Conservation (phyloP, 2,329 filamentous ascomycete genomes). For the Neocucurbitaria cava region DNA sequence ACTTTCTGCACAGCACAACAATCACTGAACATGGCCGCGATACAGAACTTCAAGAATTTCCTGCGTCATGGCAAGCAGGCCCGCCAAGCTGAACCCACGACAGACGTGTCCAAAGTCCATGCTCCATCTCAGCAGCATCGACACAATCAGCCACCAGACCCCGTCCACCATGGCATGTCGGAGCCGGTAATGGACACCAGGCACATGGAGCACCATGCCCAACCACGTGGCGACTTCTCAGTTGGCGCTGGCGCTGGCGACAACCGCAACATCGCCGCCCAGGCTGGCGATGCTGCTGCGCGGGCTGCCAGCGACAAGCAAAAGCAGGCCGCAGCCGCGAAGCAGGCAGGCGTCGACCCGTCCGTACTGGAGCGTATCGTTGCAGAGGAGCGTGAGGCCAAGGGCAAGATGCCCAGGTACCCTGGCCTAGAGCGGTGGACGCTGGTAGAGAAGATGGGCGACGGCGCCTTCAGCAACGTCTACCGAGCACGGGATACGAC, state of each 20-base stretch:
- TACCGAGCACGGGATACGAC: conserved; percentile 83
- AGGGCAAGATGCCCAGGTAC: conserved; percentile 84
- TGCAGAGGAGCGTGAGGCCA: conserved; percentile 87
- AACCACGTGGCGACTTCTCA: conserved; percentile 64
- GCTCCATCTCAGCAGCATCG: conserved; percentile 65
- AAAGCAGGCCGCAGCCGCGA: conserved; percentile 57
- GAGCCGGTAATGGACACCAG: conserved; percentile 66
- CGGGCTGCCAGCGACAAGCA: conserved; percentile 69
- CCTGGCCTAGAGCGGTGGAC: conserved; percentile 86
- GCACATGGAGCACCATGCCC: conserved; percentile 59
- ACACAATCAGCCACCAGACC: conserved; percentile 55
- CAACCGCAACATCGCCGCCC: conserved; percentile 70
- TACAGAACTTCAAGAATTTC: conserved; percentile 98
- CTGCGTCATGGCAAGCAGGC: conserved; percentile 98
- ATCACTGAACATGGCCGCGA: conserved; percentile 65
- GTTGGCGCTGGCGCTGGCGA: conserved; percentile 66
- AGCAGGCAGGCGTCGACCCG: conserved; percentile 59
- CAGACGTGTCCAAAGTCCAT: conserved; percentile 68
- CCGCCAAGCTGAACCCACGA: conserved; percentile 70
- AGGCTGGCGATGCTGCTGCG: conserved; percentile 70
- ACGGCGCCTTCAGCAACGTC: conserved; percentile 98
- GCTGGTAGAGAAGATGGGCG: conserved; percentile 95
- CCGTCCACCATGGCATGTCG: conserved; percentile 63
- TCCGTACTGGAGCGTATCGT: conserved; percentile 83
- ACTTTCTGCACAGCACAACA: conserved; percentile 9